Evolutionary conservation across 179 eudicot species (phyloP).

Genomic region (Silene vulgaris): DNA sequence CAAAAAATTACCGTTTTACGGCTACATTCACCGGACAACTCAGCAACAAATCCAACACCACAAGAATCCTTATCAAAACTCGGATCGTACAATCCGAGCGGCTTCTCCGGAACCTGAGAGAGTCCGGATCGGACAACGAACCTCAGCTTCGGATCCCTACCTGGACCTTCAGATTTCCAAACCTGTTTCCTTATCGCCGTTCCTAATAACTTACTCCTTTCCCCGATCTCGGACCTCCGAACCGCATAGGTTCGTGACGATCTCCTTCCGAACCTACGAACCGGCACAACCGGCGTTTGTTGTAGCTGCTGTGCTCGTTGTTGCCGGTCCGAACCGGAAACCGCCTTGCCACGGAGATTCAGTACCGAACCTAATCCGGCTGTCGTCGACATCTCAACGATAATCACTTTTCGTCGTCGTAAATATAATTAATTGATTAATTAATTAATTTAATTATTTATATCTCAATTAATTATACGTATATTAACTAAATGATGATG

Average conservation of each 20-base stretch:
- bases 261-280: slow-evolving; percentile 38
- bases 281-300: slow-evolving; percentile 22
- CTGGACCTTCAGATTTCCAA: slow-evolving; percentile 20
- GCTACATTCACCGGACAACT: slow-evolving; percentile 64
- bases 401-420: background rate
- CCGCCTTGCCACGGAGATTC: slow-evolving; percentile 25
- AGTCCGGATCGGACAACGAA: slow-evolving; percentile 50
- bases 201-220: slow-evolving; percentile 24
- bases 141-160: slow-evolving; percentile 43
- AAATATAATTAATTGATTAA: background rate
- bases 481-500: background rate
- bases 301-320: slow-evolving; percentile 10
- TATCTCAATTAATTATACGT: background rate
- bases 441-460: background rate
- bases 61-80: slow-evolving; percentile 79
- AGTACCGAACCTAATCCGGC: slow-evolving; percentile 40
- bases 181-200: slow-evolving; percentile 22
- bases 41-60: slow-evolving; percentile 95
- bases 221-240: slow-evolving; percentile 35
- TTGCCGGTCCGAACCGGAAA: slow-evolving; percentile 8
- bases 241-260: slow-evolving; percentile 36
- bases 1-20: slow-evolving; percentile 65
- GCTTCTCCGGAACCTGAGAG: slow-evolving; percentile 86
- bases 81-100: slow-evolving; percentile 83
- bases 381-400: slow-evolving; percentile 28